Evolutionary conservation across 139 green algal genomes (phyloP), one percentile per base, ranked within the genome.

Genomic region (Tetraselmis chui): DNA sequence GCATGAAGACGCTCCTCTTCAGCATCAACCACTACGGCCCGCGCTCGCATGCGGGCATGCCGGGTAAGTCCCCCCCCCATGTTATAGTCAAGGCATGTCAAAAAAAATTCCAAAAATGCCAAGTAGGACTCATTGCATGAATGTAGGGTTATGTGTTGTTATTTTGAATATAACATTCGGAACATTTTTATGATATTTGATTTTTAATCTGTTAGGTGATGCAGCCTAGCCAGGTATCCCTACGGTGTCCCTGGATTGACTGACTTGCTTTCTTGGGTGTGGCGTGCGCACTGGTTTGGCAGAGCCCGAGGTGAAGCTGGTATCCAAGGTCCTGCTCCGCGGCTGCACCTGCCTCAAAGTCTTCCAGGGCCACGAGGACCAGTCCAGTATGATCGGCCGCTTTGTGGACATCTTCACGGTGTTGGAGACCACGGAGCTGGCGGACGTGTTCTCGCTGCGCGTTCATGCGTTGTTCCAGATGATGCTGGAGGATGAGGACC

Each of bases 321-420:
- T 67, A 18, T 67, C 45, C 45, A 67, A 67, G 45, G 45, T 67
- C 11, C 45, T 67, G 45, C 45, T 67, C 11, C 5, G 45, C 11
- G 45, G 45, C 11, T 67, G 45, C 45, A 5, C 45, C 45, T 67
- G 45, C 18, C 18, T 67, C 11, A 67, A 67, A 18, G 5, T 67
- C 5, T 67, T 67, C 45, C 5, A 67, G 45, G 45, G 45, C 11
- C 45, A 67, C 18, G 45, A 67, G 11, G 45, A 67, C 45, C 45
- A 67, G 11, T 18, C 45, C 5, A 67, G 95, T 32, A 88, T 93
- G 32, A 91, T 92, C 30, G 90, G 95, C 80, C 87, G 92, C 79
- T 96, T 95, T 83, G 91, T 92, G 22, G 90, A 94, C 58, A 89
- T 96, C 27, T 97, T 97, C 83, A 91, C 84, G 18, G 45, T 67